Percentiles rank a stretch among this genome's conserved stretches.
Evolutionary conservation across 208 protist species (phyloP).

Genomic region (Trypanosoma conorhini): DNA sequence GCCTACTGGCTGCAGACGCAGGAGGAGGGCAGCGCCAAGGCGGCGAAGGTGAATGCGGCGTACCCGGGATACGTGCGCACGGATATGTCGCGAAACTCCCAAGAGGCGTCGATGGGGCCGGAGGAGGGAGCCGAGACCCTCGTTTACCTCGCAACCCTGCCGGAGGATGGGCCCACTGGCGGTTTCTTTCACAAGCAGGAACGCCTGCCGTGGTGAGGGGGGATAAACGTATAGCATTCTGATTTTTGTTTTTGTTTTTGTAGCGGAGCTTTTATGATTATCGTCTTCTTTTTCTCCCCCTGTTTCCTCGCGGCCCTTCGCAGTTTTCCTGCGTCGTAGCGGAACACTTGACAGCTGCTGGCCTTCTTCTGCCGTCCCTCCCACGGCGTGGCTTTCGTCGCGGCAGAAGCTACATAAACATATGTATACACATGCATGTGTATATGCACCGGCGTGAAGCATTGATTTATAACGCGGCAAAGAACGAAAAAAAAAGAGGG

Average conservation of each 20-base stretch:
- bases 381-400: no score
- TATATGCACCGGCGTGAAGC: no score
- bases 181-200: conserved; percentile 82
- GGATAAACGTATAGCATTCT: no score
- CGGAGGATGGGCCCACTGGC: conserved; percentile 63
- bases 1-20: conserved; percentile 41
- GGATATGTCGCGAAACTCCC: conserved; percentile 54
- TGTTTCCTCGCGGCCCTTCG: no score
- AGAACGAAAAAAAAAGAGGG: no score
- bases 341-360: no score
- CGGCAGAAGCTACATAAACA: no score
- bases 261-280: no score
- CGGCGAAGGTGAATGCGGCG: conserved; percentile 29
- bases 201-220: conserved; percentile 53
- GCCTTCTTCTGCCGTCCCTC: neutral
- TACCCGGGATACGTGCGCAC: conserved; percentile 79
- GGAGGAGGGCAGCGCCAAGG: conserved; percentile 34
- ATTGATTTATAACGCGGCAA: no score
- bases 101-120: conserved; percentile 40
- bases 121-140: conserved; percentile 70
- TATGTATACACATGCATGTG: no score
- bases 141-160: conserved; percentile 77
- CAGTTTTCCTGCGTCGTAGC: no score
- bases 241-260: neutral
- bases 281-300: no score